Evolutionary conservation across 176 grass and related monocot genomes (phyloP).

Genomic region (Oryza officinalis): DNA sequence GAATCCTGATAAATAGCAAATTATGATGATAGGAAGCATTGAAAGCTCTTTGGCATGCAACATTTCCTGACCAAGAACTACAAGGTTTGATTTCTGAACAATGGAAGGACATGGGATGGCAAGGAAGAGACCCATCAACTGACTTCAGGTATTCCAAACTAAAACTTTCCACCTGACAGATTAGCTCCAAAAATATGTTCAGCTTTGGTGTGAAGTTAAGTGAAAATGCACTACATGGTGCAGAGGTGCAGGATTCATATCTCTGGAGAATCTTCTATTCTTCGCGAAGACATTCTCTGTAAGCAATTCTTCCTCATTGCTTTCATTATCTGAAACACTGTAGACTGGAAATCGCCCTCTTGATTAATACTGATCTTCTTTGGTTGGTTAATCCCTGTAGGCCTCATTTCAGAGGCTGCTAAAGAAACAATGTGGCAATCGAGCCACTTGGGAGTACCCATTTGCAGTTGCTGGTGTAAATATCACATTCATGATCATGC

Average conservation of each 20-base stretch:
- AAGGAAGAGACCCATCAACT: constrained; percentile 96
- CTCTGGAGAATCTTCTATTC: constrained; percentile 95
- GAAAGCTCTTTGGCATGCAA: constrained; percentile 91
- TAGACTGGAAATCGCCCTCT: not conserved
- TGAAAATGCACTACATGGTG: not conserved
- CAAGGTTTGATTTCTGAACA: constrained; percentile 89
- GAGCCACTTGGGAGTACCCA: constrained; percentile 84
- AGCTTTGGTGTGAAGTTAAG: constrained; percentile 14
- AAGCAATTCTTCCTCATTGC: constrained; percentile 34
- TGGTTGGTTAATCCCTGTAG: constrained; percentile 38
- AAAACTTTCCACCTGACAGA: constrained; percentile 11
- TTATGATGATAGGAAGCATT: constrained; percentile 72
- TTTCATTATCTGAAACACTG: constrained; percentile 11
- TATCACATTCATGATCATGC: constrained; percentile 99
- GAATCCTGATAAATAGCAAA: constrained; percentile 7
- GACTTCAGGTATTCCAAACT: constrained; percentile 67
- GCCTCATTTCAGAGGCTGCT: constrained; percentile 87
- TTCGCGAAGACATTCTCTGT: constrained; percentile 97
- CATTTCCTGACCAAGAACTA: constrained; percentile 94
- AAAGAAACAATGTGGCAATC: constrained; percentile 80
- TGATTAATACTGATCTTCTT: constrained; percentile 10
- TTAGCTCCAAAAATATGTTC: not conserved
- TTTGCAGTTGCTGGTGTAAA: constrained; percentile 97
- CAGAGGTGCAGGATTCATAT: constrained; percentile 89
- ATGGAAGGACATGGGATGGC: constrained; percentile 99